These are phyloP conservation scores for Saccharomyces cerevisiae DNA, from an alignment of 805 yeast species.

Conservation along the genomic window DNA sequence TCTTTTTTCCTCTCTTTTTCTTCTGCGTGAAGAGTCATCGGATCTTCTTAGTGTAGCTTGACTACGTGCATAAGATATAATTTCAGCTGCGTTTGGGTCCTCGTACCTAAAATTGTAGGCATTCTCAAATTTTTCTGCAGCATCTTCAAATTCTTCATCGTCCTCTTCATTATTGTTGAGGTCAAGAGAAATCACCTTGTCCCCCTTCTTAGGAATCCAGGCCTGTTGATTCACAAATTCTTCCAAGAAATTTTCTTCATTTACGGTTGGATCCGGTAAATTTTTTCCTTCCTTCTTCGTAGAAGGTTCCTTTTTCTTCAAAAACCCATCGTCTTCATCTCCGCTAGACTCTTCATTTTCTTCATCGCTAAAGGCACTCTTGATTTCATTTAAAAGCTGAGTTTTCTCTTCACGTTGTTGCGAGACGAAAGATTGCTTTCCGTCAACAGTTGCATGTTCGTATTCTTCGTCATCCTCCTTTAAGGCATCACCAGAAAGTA, in stretches of 20 bases:
- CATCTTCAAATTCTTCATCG: slow-evolving; percentile 84
- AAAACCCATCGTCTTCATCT: slow-evolving; percentile 38
- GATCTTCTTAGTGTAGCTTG: slow-evolving; percentile 88
- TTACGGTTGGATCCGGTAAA: slow-evolving; percentile 57
- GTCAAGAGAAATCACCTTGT: slow-evolving; percentile 46
- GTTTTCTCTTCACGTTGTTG: slow-evolving; percentile 68
- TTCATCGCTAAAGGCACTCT: slow-evolving; percentile 50
- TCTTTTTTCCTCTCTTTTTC: slow-evolving; percentile 65
- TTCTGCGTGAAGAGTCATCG: slow-evolving; percentile 64
- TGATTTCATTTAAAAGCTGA: slow-evolving; percentile 68
- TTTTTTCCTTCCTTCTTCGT: slow-evolving; percentile 20
- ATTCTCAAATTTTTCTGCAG: slow-evolving; percentile 82
- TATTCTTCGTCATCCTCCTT: slow-evolving; percentile 48
- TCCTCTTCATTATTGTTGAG: slow-evolving; percentile 37
- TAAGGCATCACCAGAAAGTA: slow-evolving; percentile 57
- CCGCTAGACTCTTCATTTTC: slow-evolving; percentile 38
- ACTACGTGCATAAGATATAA: slow-evolving; percentile 87
- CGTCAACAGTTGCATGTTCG: slow-evolving; percentile 34
- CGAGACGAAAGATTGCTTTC: slow-evolving; percentile 57
- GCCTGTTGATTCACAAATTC: slow-evolving; percentile 72
- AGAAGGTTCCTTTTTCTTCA: slow-evolving; percentile 45
- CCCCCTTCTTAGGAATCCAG: slow-evolving; percentile 76
- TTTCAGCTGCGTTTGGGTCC: slow-evolving; percentile 83
- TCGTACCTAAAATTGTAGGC: slow-evolving; percentile 94
- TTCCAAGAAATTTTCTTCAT: slow-evolving; percentile 62